Evolutionary conservation across 2,329 filamentous ascomycete species (phyloP), one percentile per base, ranked within the genome.

Genomic region (Alternaria sp.): DNA sequence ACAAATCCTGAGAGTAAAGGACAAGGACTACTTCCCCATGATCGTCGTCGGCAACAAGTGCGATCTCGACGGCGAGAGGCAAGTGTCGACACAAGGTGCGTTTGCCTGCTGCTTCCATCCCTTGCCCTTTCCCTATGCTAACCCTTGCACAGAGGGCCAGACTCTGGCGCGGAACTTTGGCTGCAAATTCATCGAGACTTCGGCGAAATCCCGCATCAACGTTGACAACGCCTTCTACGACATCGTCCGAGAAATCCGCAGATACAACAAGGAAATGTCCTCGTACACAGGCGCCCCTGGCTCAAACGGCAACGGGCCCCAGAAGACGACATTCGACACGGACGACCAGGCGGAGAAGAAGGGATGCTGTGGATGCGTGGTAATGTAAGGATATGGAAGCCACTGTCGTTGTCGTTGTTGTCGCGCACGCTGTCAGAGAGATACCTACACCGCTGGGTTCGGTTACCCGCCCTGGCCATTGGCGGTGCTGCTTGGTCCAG

Each of bases 21-120:
- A 98, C 85, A 98, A 97, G 88, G 95, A 99, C 83, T 97, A 97
- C 81, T 99, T 99, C 85, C 95, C 95, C 72, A 98, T 99, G 85
- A 97, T 98, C 59, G 92, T 99, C 46, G 95, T 98, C 42, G 95
- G 93, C 73, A 99, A 99, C 88, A 99, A 99, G 87, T 97, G 94
- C 83, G 95, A 99, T 92, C 84, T 99, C 79, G 94, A 97, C 76
- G 85, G 86, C 72, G 94, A 99, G 82, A 88, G 95, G 76, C 91
- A 94, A 75, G 95, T 99, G 61, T 91, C 92, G 67, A 90, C 91
- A 83, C 90, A 96, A 88, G 94, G 94, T 97, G 86, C 66, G 88
- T 82, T 64, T 52, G 61, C 42, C 53, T 30, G 28, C 28, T 30
- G 28, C 24, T 26, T 56, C 49, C 54, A 20, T 59, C 48, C 42